A percentile compares a stretch with the other conserved stretches of the same genome.
Conservation (phyloP, 805 yeast genomes). For the Metschnikowia orientalis region DNA sequence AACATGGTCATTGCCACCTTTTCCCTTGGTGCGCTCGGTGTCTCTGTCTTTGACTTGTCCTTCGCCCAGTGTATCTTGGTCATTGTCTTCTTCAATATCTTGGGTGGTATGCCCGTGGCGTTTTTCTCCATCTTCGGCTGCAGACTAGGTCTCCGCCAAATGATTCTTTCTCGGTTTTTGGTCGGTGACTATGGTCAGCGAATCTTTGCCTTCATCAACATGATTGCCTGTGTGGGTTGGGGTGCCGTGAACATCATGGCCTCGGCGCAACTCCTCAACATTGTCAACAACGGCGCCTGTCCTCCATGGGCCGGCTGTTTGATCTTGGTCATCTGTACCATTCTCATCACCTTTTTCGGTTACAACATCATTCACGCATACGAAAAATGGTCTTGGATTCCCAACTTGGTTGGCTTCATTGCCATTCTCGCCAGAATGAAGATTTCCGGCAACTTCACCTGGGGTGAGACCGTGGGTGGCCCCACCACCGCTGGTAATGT, state of each 20-base stretch:
- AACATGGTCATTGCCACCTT: conserved; percentile 82
- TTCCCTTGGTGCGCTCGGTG: conserved; percentile 63
- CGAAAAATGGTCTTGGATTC: conserved; percentile 88
- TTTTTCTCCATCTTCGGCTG: conserved; percentile 81
- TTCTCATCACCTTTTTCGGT: conserved; percentile 76
- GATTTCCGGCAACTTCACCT: conserved; percentile 57
- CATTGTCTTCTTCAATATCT: conserved; percentile 65
- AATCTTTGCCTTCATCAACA: conserved; percentile 71
- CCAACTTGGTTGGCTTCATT: conserved; percentile 66
- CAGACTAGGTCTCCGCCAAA: conserved; percentile 80
- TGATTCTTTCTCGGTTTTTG: conserved; percentile 73
- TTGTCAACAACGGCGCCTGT: conserved; percentile 59
- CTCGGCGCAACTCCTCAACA: conserved; percentile 76
- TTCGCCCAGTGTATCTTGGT: conserved; percentile 68
- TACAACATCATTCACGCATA: conserved; percentile 75
- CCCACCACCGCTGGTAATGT: conserved; percentile 68
- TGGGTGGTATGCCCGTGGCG: conserved; percentile 80
- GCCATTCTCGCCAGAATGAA: conserved; percentile 76
- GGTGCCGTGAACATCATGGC: conserved; percentile 89
- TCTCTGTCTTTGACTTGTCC: conserved; percentile 58
- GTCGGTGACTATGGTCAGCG: conserved; percentile 74
- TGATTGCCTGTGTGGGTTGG: conserved; percentile 92
- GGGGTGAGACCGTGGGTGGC: conserved; percentile 42
- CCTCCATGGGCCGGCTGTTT: conserved; percentile 94
- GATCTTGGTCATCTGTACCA: conserved; percentile 62